These are phyloP conservation scores for Ochromonas danica DNA, from an alignment of 108 stramenopile species.

Conservation along the genomic window DNA sequence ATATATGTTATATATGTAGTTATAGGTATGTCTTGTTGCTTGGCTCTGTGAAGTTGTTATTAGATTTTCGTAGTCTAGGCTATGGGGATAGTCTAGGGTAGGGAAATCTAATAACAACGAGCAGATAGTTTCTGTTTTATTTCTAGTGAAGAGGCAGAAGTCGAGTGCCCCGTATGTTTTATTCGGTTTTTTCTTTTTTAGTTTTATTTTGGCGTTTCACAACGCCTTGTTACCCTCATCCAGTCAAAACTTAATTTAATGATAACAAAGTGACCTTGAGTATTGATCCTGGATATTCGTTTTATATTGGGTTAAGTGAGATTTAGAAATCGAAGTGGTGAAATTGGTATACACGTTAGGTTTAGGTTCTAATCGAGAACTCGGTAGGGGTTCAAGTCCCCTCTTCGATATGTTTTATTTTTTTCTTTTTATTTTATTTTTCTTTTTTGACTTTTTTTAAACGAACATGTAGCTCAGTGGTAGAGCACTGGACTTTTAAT, in stretches of 20 bases:
- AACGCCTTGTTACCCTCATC: slow-evolving; percentile 14
- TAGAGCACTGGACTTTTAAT: slow-evolving; percentile 34
- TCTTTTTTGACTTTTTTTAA: slow-evolving; percentile 12
- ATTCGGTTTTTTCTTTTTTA: slow-evolving; percentile 17
- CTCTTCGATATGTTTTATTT: slow-evolving; percentile 26
- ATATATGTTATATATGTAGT: slow-evolving; percentile 18
- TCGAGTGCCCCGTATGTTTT: slow-evolving; percentile 14
- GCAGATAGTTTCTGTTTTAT: slow-evolving; percentile 17
- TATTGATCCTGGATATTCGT: slow-evolving; percentile 16
- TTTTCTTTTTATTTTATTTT: slow-evolving; percentile 21
- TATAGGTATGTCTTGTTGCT: slow-evolving; percentile 16
- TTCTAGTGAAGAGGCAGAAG: slow-evolving; percentile 15
- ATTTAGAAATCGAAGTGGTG: slow-evolving; percentile 33
- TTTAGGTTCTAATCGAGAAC: slow-evolving; percentile 32
- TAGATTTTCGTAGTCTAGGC: slow-evolving; percentile 15
- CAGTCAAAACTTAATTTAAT: slow-evolving; percentile 17
- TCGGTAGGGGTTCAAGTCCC: slow-evolving; percentile 34
- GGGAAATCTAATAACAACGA: slow-evolving; percentile 16
- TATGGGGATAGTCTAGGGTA: slow-evolving; percentile 15
- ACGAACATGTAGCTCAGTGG: slow-evolving; percentile 30
- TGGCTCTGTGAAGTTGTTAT: slow-evolving; percentile 15
- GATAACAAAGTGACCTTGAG: slow-evolving; percentile 15
- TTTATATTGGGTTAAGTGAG: slow-evolving; percentile 21
- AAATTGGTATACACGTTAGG: slow-evolving; percentile 33
- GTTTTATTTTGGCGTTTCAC: neutral